Evolutionary conservation across 1,284 basidiomycete genomes (phyloP).

Genomic region (Boletus smithii): DNA sequence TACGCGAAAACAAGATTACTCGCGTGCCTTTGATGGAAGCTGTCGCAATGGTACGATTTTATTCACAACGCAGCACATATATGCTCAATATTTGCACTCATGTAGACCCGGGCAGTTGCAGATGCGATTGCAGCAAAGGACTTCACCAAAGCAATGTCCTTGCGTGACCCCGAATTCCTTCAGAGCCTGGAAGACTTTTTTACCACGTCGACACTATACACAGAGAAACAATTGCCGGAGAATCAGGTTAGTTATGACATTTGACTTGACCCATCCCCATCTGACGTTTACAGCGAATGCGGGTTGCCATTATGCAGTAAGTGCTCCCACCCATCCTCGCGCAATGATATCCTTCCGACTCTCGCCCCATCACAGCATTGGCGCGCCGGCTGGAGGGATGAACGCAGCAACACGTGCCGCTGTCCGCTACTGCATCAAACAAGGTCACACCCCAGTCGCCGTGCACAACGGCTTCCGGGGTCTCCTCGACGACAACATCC

Average conservation of each 20-base stretch:
- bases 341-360: background rate
- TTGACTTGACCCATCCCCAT: conserved; percentile 2
- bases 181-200: conserved; percentile 86
- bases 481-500: conserved; percentile 84
- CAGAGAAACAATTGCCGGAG: conserved; percentile 58
- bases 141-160: conserved; percentile 83
- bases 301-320: conserved; percentile 91
- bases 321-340: conserved; percentile 28
- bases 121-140: conserved; percentile 81
- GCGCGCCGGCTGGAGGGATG: conserved; percentile 98
- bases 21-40: conserved; percentile 91
- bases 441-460: conserved; percentile 88
- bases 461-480: conserved; percentile 97
- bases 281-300: conserved; percentile 59
- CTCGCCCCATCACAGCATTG: conserved; percentile 56
- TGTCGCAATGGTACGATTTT: conserved; percentile 67
- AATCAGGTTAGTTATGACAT: conserved; percentile 44
- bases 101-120: conserved; percentile 81
- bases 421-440: conserved; percentile 88
- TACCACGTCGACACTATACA: conserved; percentile 64
- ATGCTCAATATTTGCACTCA: conserved; percentile 9
- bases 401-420: conserved; percentile 96
- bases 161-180: conserved; percentile 89
- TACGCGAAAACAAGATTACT: conserved; percentile 93
- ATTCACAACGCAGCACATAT: background rate